Evolutionary conservation across 768 basidiomycete genomes (phyloP).

Genomic region (Coprinellus aureogranulatus): DNA sequence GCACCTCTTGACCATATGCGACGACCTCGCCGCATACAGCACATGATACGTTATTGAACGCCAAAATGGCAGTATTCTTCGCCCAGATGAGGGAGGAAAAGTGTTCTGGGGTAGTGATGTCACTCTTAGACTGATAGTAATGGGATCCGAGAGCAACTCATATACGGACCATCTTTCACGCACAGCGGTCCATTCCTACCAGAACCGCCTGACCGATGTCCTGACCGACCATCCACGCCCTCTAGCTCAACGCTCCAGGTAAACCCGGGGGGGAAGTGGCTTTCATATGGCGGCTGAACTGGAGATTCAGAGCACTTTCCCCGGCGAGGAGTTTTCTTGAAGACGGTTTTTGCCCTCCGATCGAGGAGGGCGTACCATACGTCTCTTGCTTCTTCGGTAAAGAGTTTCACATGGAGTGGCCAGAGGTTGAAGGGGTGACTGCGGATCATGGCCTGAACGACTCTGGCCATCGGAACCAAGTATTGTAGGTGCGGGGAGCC

Average conservation of each 20-base stretch:
- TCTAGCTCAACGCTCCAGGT: conserved; percentile 54
- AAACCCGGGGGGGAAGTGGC: conserved; percentile 51
- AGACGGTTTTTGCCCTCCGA: neutral
- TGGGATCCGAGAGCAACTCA: neutral
- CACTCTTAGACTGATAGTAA: neutral
- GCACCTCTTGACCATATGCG: conserved; percentile 39
- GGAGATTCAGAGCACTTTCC: neutral
- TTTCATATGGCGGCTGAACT: conserved; percentile 13
- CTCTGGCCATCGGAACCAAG: conserved; percentile 32
- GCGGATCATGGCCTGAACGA: conserved; percentile 61
- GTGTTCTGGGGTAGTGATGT: conserved; percentile 29
- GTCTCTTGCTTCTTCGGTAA: conserved; percentile 59
- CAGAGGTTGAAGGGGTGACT: conserved; percentile 66
- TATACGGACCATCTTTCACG: conserved; percentile 52
- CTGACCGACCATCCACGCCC: conserved; percentile 68
- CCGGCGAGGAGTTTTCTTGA: neutral
- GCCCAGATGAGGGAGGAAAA: conserved; percentile 49
- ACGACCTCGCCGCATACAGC: conserved; percentile 46
- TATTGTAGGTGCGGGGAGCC: neutral
- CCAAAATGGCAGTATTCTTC: conserved; percentile 45
- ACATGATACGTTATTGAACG: conserved; percentile 37
- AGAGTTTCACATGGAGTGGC: conserved; percentile 75
- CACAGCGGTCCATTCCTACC: conserved; percentile 56
- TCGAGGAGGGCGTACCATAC: conserved; percentile 42
- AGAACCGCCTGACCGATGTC: conserved; percentile 41